Conservation (phyloP, 2,329 filamentous ascomycete genomes). For the Drechmeria coniospora region DNA sequence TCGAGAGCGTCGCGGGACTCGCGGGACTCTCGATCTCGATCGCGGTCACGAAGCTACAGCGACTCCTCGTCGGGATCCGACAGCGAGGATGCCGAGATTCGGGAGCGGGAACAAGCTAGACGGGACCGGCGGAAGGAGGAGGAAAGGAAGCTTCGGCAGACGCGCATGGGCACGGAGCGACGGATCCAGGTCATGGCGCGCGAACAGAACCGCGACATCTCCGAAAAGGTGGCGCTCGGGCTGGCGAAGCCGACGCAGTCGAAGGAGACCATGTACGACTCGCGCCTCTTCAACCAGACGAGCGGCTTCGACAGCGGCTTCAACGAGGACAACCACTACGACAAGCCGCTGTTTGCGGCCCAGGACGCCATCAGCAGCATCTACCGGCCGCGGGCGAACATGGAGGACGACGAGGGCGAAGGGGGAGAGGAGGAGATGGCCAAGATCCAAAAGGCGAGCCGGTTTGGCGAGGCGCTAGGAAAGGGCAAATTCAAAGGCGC, state of each 20-base stretch:
- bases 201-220: slow-evolving; percentile 93
- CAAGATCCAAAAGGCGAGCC: slow-evolving; percentile 68
- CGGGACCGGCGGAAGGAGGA: slow-evolving; percentile 67
- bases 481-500: slow-evolving; percentile 84
- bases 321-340: slow-evolving; percentile 95
- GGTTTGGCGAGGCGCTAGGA: slow-evolving; percentile 76
- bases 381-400: slow-evolving; percentile 65
- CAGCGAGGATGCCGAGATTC: slow-evolving; percentile 53
- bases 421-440: slow-evolving; percentile 72
- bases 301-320: slow-evolving; percentile 83
- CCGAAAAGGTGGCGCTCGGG: slow-evolving; percentile 88
- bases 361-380: slow-evolving; percentile 92
- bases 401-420: slow-evolving; percentile 65
- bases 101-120: slow-evolving; percentile 63
- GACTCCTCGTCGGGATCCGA: slow-evolving; percentile 32
- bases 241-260: slow-evolving; percentile 88
- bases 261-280: slow-evolving; percentile 93
- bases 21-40: slow-evolving; percentile 24
- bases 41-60: slow-evolving; percentile 32
- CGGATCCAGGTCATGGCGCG: slow-evolving; percentile 84
- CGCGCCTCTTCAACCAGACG: slow-evolving; percentile 82
- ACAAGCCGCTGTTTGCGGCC: slow-evolving; percentile 91
- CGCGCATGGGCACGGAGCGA: slow-evolving; percentile 87
- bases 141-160: slow-evolving; percentile 81
- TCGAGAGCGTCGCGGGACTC: slow-evolving; percentile 20